Evolutionary conservation across 2,329 filamentous ascomycete species (phyloP), one percentile per base, ranked within the genome.

Genomic region (Aureobasidium pullulans): DNA sequence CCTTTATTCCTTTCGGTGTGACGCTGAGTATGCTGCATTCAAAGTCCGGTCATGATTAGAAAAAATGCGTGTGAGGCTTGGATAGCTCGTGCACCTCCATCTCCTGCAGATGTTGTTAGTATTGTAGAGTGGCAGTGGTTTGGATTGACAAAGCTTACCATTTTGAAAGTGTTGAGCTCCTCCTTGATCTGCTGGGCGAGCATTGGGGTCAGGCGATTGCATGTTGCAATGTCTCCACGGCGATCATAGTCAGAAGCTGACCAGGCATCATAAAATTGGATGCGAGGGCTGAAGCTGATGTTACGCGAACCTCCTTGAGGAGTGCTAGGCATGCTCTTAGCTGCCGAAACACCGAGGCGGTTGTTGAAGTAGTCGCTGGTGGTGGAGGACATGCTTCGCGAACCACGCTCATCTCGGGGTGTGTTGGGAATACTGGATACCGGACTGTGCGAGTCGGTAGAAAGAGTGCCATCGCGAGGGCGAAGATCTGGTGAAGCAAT

Each of bases 1-100:
- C 39, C 32, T 50, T 50, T 53, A 43, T 53, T 46, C 36, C 46
- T 37, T 49, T 50, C 37, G 44, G 42, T 50, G 37, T 36, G 46
- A 59, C 44, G 46, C 46, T 59, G 57, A 46, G 42, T 59, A 62
- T 60, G 53, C 52, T 44, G 52, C 52, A 57, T 59, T 49, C 46
- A 57, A 59, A 53, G 31, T 48, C 13, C 57, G 58, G 50, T 61
- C 36, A 66, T 81, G 77, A 76, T 93, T 84, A 99, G 81, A 99
- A 97, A 83, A 99, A 99, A 82, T 99, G 94, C 68, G 94, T 99
- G 81, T 99, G 96, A 70, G 96, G 92, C 79, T 97, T 99, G 66
- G 94, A 97, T 73, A 88, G 90, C 77, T 97, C 94, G 74, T 99
- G 94, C 69, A 99, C 94, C 80, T 97, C 94, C 94, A 99, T 99